These are phyloP conservation scores for Termitomyces titanicus DNA, from an alignment of 768 basidiomycete species.

Conservation along the genomic window DNA sequence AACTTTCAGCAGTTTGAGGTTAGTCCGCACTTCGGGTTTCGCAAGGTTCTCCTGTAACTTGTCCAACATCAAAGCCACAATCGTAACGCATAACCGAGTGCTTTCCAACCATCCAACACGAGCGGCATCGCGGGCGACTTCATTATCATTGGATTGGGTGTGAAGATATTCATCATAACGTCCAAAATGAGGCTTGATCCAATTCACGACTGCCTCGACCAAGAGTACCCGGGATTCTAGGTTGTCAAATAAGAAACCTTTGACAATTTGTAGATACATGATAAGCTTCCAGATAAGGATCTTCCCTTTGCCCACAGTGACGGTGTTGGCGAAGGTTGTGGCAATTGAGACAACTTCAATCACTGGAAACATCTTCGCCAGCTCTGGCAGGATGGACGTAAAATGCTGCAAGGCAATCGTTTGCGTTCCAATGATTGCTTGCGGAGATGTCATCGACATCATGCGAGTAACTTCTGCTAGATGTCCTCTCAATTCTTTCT, in stretches of 20 bases:
- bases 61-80: slow-evolving; percentile 86
- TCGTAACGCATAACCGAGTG: slow-evolving; percentile 85
- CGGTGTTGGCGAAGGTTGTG: slow-evolving; percentile 83
- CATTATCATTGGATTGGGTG: slow-evolving; percentile 61
- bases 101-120: slow-evolving; percentile 87
- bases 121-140: slow-evolving; percentile 65
- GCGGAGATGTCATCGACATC: slow-evolving; percentile 78
- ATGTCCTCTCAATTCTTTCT: slow-evolving; percentile 75
- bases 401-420: slow-evolving; percentile 93
- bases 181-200: slow-evolving; percentile 96
- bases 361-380: slow-evolving; percentile 74
- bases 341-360: slow-evolving; percentile 85
- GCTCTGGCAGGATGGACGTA: slow-evolving; percentile 84
- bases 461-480: slow-evolving; percentile 80
- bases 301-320: slow-evolving; percentile 75
- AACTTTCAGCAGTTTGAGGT: slow-evolving; percentile 60
- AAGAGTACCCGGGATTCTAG: slow-evolving; percentile 73
- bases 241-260: slow-evolving; percentile 84
- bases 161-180: slow-evolving; percentile 81
- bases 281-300: slow-evolving; percentile 92
- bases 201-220: slow-evolving; percentile 83
- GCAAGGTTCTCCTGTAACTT: slow-evolving; percentile 81
- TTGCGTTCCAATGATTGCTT: slow-evolving; percentile 94
- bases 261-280: slow-evolving; percentile 90
- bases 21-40: slow-evolving; percentile 55